phyloP scores from a whole-genome alignment of 2,329 filamentous ascomycete species.

The Talaromyces islandicus region DNA sequence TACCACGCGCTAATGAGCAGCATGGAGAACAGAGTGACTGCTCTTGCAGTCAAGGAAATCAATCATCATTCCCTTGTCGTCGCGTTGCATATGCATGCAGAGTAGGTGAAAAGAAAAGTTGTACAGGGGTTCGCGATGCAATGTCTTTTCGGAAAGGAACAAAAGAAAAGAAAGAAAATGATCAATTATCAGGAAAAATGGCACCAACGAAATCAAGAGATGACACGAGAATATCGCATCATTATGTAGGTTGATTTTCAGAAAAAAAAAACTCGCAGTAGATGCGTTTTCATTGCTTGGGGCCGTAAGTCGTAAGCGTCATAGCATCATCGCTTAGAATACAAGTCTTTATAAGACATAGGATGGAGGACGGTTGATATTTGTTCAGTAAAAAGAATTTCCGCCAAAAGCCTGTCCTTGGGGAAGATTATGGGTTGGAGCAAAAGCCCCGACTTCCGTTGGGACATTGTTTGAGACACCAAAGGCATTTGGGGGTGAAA shows the following conservation, averaged over 20 bases:
- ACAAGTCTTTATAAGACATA: conserved; percentile 22
- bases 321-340: conserved; percentile 34
- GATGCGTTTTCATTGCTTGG: conserved; percentile 10
- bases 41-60: background rate
- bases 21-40: conserved; percentile 2
- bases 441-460: conserved; percentile 26
- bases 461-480: conserved; percentile 20
- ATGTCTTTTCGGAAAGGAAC: conserved; percentile 9
- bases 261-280: conserved; percentile 5
- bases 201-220: conserved; percentile 7
- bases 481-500: conserved; percentile 10
- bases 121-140: conserved; percentile 13
- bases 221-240: conserved; percentile 3
- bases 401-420: conserved; percentile 22
- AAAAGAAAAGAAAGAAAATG: conserved; percentile 4
- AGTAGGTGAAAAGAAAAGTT: conserved; percentile 13
- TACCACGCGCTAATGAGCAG: background rate
- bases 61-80: background rate
- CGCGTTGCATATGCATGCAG: conserved; percentile 11
- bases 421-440: conserved; percentile 21
- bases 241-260: conserved; percentile 9
- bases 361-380: conserved; percentile 2
- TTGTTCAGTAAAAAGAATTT: conserved; percentile 26
- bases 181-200: conserved; percentile 1
- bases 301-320: conserved; percentile 25